Conservation (phyloP, 2,329 filamentous ascomycete genomes). For the Chaetomiaceae sp. region DNA sequence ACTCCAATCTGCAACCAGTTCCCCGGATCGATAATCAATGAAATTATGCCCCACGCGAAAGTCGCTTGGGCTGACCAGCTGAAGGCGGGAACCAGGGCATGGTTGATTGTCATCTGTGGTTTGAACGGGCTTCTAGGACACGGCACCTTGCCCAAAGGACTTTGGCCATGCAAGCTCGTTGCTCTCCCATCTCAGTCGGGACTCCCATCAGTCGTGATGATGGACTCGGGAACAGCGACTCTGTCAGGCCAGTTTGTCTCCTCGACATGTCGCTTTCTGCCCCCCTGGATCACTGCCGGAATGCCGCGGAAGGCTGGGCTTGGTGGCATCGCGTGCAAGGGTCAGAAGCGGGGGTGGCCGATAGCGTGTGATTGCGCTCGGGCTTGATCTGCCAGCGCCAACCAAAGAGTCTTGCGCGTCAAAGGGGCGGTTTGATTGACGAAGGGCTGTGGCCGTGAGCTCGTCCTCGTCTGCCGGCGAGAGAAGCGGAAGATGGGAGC, state of each 20-base stretch:
- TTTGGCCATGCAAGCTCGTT: no score
- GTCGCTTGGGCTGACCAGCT: not conserved
- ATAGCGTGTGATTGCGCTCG: conserved; percentile 29
- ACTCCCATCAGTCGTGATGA: no score
- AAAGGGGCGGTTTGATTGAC: conserved; percentile 13
- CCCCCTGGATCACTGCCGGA: no score
- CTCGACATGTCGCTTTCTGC: no score
- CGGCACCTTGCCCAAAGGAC: no score
- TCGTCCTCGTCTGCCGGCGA: no score
- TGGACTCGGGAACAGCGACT: no score
- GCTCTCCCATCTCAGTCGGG: no score
- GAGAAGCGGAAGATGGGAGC: no score
- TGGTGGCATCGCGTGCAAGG: conserved; percentile 19
- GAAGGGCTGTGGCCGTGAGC: not conserved
- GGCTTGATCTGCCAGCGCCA: conserved; percentile 25
- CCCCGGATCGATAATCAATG: conserved; percentile 26
- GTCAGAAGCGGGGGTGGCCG: conserved; percentile 26
- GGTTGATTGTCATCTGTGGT: no score
- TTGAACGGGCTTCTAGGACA: no score
- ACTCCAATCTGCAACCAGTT: conserved; percentile 24
- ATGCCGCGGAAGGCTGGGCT: conserved; percentile 16
- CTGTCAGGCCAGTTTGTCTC: no score
- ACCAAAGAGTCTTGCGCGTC: not conserved
- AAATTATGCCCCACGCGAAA: conserved; percentile 1
- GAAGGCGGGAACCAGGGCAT: conserved; percentile 1